These are phyloP conservation scores for Zygoascus tannicola DNA, from an alignment of 805 yeast genomes.

Conservation along the genomic window DNA sequence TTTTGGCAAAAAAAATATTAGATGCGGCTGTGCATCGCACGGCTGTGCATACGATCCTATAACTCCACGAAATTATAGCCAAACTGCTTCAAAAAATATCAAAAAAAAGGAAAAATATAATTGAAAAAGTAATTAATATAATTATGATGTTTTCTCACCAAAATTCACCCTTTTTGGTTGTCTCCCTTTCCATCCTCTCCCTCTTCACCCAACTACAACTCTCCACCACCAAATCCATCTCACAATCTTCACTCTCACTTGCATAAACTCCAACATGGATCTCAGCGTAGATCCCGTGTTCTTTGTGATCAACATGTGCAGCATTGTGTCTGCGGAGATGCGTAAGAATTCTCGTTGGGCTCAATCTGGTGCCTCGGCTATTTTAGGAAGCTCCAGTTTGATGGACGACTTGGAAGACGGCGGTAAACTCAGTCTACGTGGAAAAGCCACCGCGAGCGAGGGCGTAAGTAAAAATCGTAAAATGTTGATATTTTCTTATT, in stretches of 20 bases:
- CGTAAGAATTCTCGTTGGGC: constrained; percentile 72
- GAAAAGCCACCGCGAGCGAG: neutral
- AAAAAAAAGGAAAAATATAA: too few relatives aligned
- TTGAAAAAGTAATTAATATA: too few relatives aligned
- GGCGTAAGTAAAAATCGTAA: neutral
- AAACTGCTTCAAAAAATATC: too few relatives aligned
- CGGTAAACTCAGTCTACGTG: constrained; percentile 28
- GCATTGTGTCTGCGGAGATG: constrained; percentile 79
- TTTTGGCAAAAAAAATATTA: neutral
- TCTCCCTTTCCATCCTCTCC: neutral
- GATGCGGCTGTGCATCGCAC: too few relatives aligned
- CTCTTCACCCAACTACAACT: neutral
- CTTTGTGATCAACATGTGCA: constrained; percentile 81
- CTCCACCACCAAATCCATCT: neutral
- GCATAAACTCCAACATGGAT: constrained; percentile 2
- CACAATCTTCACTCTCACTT: neutral
- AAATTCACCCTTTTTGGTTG: too few relatives aligned
- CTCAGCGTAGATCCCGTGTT: constrained; percentile 64
- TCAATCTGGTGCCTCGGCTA: constrained; percentile 75
- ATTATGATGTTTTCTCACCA: too few relatives aligned
- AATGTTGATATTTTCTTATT: neutral
- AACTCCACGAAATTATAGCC: too few relatives aligned
- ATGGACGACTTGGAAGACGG: constrained; percentile 30
- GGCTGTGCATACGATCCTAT: too few relatives aligned
- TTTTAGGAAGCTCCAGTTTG: constrained; percentile 52